Percentiles rank a stretch among this genome's conserved stretches.
Evolutionary conservation across 192 early-diverging fungal species (phyloP).

Genomic region (Entrophospora sp.): DNA sequence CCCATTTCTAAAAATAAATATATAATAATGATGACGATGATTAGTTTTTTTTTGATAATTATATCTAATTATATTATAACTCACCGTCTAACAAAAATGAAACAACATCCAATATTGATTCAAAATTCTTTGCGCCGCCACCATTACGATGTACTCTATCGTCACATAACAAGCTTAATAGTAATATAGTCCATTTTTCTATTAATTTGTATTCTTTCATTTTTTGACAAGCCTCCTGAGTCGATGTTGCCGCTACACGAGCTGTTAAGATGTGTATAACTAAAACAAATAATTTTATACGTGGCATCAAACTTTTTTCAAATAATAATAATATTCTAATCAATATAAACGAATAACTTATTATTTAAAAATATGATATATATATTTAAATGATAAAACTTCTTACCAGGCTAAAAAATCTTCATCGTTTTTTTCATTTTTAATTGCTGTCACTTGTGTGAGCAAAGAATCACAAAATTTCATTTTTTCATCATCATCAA

Average conservation of each 20-base stretch:
- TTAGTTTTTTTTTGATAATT: not conserved
- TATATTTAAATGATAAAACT: not conserved
- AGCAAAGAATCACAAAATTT: slow-evolving; percentile 6
- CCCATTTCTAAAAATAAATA: slow-evolving; percentile 3
- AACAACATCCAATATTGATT: slow-evolving; percentile 12
- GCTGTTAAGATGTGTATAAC: not conserved
- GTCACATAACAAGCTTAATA: not conserved
- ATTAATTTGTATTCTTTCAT: not conserved
- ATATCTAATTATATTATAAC: not conserved
- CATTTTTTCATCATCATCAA: slow-evolving; percentile 6
- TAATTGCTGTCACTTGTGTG: not conserved
- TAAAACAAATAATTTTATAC: slow-evolving; percentile 7
- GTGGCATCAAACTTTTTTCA: not conserved
- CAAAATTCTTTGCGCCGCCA: not conserved
- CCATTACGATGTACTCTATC: slow-evolving; percentile 4
- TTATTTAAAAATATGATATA: not conserved
- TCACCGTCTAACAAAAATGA: slow-evolving; percentile 12
- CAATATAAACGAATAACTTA: not conserved
- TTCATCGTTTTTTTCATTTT: not conserved
- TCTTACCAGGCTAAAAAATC: not conserved
- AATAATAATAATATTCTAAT: not conserved
- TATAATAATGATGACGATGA: not conserved
- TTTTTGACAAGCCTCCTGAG: not conserved
- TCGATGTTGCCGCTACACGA: not conserved
- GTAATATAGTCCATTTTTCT: not conserved